These are phyloP conservation scores for Fusarium tjaetaba DNA, from an alignment of 2,329 filamentous ascomycete species.

Conservation along the genomic window DNA sequence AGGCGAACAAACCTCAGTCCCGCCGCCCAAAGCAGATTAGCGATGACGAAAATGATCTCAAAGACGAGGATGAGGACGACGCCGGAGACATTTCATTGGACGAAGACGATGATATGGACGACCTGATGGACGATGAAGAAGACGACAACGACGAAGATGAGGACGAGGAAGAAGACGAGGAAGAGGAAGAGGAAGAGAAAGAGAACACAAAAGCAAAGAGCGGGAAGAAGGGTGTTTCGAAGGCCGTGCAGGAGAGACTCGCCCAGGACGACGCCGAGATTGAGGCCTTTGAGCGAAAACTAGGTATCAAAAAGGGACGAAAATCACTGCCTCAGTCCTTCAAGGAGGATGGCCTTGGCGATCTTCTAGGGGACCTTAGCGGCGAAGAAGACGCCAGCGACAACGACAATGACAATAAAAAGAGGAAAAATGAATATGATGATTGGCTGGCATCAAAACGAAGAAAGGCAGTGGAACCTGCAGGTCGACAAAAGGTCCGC, in stretches of 20 bases:
- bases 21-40: constrained; percentile 8
- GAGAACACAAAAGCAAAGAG: constrained; percentile 47
- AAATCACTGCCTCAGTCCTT: constrained; percentile 79
- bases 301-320: constrained; percentile 81
- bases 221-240: constrained; percentile 26
- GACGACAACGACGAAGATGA: constrained; percentile 28
- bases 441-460: constrained; percentile 70
- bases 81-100: constrained; percentile 11
- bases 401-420: constrained; percentile 65
- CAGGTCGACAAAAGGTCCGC: constrained; percentile 14
- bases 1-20: not conserved
- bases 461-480: constrained; percentile 53
- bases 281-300: constrained; percentile 83
- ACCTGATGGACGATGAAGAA: constrained; percentile 34
- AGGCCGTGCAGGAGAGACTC: constrained; percentile 62
- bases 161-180: constrained; percentile 28
- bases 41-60: constrained; percentile 32
- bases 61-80: constrained; percentile 6
- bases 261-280: constrained; percentile 90
- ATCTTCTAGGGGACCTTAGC: constrained; percentile 74
- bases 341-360: constrained; percentile 83
- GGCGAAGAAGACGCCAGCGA: constrained; percentile 55
- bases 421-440: constrained; percentile 67
- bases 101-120: constrained; percentile 44
- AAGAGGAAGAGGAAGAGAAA: constrained; percentile 22